Evolutionary conservation across 352 stramenopile species (phyloP), one percentile per base, ranked within the genome.

Genomic region (Phytophthora boehmeriae): DNA sequence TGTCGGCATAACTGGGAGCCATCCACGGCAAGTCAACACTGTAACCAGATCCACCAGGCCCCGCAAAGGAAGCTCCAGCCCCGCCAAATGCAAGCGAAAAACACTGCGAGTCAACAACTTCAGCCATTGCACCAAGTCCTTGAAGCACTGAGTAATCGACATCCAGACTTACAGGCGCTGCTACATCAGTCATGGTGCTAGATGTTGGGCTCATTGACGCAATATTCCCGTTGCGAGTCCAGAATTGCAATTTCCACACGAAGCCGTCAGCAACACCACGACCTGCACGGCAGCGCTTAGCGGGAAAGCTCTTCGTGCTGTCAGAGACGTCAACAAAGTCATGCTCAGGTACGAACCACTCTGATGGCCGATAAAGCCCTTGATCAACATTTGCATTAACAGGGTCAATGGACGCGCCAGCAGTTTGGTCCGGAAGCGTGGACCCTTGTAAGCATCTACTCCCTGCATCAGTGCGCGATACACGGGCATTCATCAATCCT

Each of bases 81-180:
- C 96, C 95, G 30, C 93, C 94, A 66, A 96, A 97, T 17, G 93
- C 80, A 10, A 98, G 69, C 9, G 92, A 97, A 54, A 98, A 98
- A 32, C 75, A 83, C 45, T 86, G 80, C 4, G 77, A 90, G 13
- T 95, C 65, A 14, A 87, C 66, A 0, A 96, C 59, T 38, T 82
- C 62, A 34, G 76, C 86, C 17, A 80, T 59, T 17, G 76, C 70
- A 28, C 90, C 80, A n/a, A 80, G 68, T 0, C 85, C 71, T 30
- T 53, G 62, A 4, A 95, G 80, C 0, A 63, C 52, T 2, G 59
- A 59, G n/a, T 50, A 49, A 50, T 86, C 68, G 1, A 90, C 54
- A 0, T 60, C 71, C n/a, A 97, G 64, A 28, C 46, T 14, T 27
- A 76, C 68, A 20, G 60, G 56, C 6, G 68, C 35, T 20, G 80